Base-by-base conservation (phyloP, 78 protist genomes). In the Planoprotostelium fungivorum region DNA sequence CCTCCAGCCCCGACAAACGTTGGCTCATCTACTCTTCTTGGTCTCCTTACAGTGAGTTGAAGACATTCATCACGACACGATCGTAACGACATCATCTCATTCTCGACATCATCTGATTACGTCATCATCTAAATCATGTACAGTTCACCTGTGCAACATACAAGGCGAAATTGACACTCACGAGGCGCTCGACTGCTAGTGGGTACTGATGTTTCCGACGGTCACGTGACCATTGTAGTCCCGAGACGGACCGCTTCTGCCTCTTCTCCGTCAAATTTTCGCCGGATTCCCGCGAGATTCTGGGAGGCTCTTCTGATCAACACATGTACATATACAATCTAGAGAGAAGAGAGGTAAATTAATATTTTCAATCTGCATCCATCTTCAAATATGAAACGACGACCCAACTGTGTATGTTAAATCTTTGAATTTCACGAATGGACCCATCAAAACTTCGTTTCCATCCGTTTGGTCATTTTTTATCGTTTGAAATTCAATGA, bases 231-330 rank as follows among this genome's bases (percentile, higher is more conserved):
- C 10, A 25, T 36, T 5, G 5, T 29, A 91, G 90, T 1, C 95
- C 92, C 1, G 0, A 0, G 0, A 34, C n/a, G n/a, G 73, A 37
- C 1, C 38, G 93, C 28, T 95, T 94, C 37, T 94, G 97, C 88
- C 84, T 94, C 36, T 96, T 91, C 36, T 63, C 95, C 0, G 36
- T 96, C 38, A 88, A 89, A 38, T 96, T 93, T 37, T 87, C 94
- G 36, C 91, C 88, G 29, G 91, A 89, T 35, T 63, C 63, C 39
- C 35, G 88, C 38, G 92, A 94, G 63, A 84, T 96, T 5, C 35
- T 96, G 36, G 92, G 90, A 10, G 98, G 98, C 34, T 28, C 89
- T 34, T 89, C 88, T 34, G 93, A 92, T 85, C 87, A 86, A 28
- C 29, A 31, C 83, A 36, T 96, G 25, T 93, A 89, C 34, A 34